Conservation (phyloP, 176 grass and related monocot species). For the Eleusine indica region DNA sequence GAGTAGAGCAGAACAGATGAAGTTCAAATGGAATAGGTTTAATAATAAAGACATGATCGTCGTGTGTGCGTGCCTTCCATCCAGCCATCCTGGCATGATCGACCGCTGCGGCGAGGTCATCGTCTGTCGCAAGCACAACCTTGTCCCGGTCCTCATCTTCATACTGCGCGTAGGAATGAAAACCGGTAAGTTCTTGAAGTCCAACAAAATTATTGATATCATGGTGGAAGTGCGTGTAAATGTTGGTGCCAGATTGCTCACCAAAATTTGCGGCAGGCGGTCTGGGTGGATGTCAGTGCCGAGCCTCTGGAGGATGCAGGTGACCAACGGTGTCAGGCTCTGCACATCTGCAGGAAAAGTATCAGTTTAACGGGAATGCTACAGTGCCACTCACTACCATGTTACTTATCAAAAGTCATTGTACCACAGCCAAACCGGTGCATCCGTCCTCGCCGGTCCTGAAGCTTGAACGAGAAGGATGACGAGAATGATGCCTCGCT, state of each 20-base stretch:
- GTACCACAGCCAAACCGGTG: constrained; percentile 77
- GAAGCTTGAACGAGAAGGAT: constrained; percentile 71
- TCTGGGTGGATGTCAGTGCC: constrained; percentile 52
- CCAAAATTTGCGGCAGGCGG: constrained; percentile 64
- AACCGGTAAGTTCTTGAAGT: neutral
- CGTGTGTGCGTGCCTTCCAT: constrained; percentile 59
- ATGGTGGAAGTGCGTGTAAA: neutral
- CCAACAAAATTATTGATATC: neutral
- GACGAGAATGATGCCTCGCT: constrained; percentile 51
- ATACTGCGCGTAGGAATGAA: constrained; percentile 45
- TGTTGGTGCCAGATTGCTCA: neutral
- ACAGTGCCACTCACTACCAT: neutral
- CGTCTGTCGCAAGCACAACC: constrained; percentile 72
- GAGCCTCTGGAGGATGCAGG: constrained; percentile 70
- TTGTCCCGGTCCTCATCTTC: constrained; percentile 85
- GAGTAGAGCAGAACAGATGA: neutral
- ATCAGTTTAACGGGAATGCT: neutral
- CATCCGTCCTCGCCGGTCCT: constrained; percentile 65
- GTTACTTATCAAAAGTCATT: neutral
- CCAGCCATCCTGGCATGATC: constrained; percentile 81
- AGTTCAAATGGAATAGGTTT: too few relatives aligned
- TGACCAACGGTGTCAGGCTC: constrained; percentile 69
- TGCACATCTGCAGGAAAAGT: constrained; percentile 53
- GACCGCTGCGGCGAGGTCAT: constrained; percentile 68
- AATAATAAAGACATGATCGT: neutral